phyloP scores from a whole-genome alignment of 805 yeast genomes.

The Suhomyces emberorum region DNA sequence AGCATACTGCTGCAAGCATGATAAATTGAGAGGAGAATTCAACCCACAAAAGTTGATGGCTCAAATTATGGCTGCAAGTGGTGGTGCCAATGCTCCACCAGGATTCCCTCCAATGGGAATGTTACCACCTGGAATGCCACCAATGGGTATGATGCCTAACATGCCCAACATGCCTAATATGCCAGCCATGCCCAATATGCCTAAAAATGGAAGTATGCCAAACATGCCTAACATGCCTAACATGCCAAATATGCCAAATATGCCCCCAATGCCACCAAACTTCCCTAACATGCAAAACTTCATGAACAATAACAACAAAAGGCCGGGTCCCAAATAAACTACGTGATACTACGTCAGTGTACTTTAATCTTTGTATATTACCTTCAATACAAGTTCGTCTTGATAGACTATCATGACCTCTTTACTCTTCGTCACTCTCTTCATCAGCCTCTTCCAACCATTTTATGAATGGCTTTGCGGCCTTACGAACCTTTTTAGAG shows the following conservation, averaged over 20 bases:
- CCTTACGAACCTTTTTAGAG: conserved; percentile 90
- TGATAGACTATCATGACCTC: background rate
- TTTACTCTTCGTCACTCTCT: conserved; percentile 64
- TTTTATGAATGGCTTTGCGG: conserved; percentile 91
- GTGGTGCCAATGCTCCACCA: conserved; percentile 9
- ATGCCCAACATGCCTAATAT: conserved; percentile 20
- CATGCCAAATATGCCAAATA: conserved; percentile 23
- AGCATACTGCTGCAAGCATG: conserved; percentile 86
- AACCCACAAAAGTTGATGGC: conserved; percentile 78
- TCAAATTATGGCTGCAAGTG: conserved; percentile 44
- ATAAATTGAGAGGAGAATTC: conserved; percentile 71
- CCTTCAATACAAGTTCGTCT: conserved; percentile 2
- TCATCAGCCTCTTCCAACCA: conserved; percentile 96
- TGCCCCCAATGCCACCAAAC: no score
- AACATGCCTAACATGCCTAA: conserved; percentile 22
- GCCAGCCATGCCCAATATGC: conserved; percentile 24
- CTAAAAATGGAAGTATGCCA: conserved; percentile 14
- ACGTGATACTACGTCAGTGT: background rate
- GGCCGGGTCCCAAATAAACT: conserved; percentile 1
- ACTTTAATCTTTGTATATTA: background rate
- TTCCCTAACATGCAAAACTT: conserved; percentile 20
- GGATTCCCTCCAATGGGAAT: conserved; percentile 25
- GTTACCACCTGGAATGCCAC: conserved; percentile 16
- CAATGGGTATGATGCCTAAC: conserved; percentile 12
- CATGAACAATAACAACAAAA: conserved; percentile 6